These are phyloP conservation scores for Carex parvula DNA, from an alignment of 176 grass and related monocot genomes.

Conservation along the genomic window DNA sequence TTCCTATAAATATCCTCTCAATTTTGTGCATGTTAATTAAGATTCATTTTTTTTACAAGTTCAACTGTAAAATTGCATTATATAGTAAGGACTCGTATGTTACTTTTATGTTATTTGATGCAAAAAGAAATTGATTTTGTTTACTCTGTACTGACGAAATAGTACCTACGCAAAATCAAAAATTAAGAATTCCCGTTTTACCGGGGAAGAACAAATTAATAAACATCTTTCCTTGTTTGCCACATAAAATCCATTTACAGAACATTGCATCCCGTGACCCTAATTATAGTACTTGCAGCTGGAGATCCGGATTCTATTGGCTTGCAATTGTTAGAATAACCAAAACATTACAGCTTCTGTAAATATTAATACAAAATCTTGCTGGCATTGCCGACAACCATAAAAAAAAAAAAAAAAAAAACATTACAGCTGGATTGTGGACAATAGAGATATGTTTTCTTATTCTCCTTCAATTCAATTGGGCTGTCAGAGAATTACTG, in stretches of 20 bases:
- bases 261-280: slow-evolving; percentile 8
- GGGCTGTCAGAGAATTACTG: too few relatives aligned
- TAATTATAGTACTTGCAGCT: not conserved
- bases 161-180: not conserved
- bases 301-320: not conserved
- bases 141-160: not conserved
- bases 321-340: not conserved
- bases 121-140: not conserved
- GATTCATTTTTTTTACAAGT: too few relatives aligned
- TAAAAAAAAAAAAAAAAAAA: too few relatives aligned
- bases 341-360: not conserved
- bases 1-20: too few relatives aligned
- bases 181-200: not conserved
- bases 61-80: too few relatives aligned
- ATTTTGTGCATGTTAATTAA: too few relatives aligned
- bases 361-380: too few relatives aligned
- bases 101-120: not conserved
- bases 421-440: too few relatives aligned
- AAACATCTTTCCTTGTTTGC: not conserved
- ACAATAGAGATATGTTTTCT: too few relatives aligned
- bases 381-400: too few relatives aligned
- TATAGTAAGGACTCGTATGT: not conserved
- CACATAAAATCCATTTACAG: not conserved
- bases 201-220: not conserved
- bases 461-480: too few relatives aligned